Evolutionary conservation across 106 monocot species (phyloP), one percentile per base, ranked within the genome.

Genomic region (Gastrodia elata): DNA sequence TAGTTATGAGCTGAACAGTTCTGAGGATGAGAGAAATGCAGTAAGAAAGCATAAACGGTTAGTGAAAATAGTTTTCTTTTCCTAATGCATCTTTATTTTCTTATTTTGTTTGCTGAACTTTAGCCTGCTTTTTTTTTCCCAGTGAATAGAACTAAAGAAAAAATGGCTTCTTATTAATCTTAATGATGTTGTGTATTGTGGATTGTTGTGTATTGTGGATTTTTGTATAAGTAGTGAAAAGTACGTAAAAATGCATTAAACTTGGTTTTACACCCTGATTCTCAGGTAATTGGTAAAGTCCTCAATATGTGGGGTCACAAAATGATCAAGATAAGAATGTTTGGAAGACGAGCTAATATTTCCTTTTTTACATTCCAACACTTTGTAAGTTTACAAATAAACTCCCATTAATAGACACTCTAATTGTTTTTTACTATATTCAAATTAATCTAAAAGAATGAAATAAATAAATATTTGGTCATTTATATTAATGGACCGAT

Each of bases 1-100:
- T 35, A 69, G 69, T 25, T 69, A 25, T 40, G 69, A 69, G 39
- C 40, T 69, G 69, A 69, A 22, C 40, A 69, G 69, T 69, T 69
- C 39, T 6, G 69, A 69, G 20, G 69, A 15, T 69, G 69, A 69
- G 41, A 69, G 69, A 40, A 40, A 40, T 69, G 38, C 40, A 3
- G 13, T 69, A 40, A 69, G 69, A 39, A 40, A 69, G 40, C 69
- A 69, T 24, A 39, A 69, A 39, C 4, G 69, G 69, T 69, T 40
- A 69, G 69, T 69, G 16, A 40, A 38, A 5, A 1, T 8, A 3
- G 39, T 69, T 32, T 32, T 13, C 13, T 61, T 61, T 61, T 61
- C 27, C 6, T 59, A 13, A 61, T 61, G 30, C 61, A 52, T 52
- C 52, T 22, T 30, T 3, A 30, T 61, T 61, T 14, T 61, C 27